Conservation (phyloP, 1,284 basidiomycete species). For the Singerocomus inundabilis region DNA sequence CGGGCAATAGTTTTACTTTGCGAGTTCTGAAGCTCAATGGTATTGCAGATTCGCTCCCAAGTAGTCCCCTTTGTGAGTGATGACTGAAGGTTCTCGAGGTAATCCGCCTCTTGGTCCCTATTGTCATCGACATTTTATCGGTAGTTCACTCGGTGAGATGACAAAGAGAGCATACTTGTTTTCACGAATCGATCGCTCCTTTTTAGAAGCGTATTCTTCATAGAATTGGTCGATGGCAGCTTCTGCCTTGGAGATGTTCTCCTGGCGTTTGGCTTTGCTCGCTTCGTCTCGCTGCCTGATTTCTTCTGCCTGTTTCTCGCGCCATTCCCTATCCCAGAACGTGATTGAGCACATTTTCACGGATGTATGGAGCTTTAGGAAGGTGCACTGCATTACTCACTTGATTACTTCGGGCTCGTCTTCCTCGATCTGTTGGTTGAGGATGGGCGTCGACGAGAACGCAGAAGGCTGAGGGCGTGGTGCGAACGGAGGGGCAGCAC, state of each 20-base stretch:
- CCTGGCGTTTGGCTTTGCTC: slow-evolving; percentile 78
- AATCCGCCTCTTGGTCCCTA: slow-evolving; percentile 88
- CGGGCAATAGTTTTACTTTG: slow-evolving; percentile 95
- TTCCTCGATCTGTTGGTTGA: slow-evolving; percentile 67
- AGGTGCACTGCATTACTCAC: slow-evolving; percentile 23
- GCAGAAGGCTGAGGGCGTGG: slow-evolving; percentile 71
- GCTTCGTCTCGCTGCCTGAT: slow-evolving; percentile 80
- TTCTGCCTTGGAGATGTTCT: slow-evolving; percentile 88
- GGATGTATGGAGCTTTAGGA: not conserved
- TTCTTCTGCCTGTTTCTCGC: slow-evolving; percentile 82
- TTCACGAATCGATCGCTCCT: slow-evolving; percentile 89
- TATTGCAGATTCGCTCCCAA: slow-evolving; percentile 90
- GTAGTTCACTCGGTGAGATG: not conserved
- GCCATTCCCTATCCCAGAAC: slow-evolving; percentile 70
- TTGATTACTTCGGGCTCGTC: slow-evolving; percentile 90
- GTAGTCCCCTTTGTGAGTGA: slow-evolving; percentile 90
- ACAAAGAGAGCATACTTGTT: slow-evolving; percentile 72
- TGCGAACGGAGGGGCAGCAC: slow-evolving; percentile 57
- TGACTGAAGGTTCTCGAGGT: slow-evolving; percentile 70
- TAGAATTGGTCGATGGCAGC: slow-evolving; percentile 95
- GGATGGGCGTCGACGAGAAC: slow-evolving; percentile 68
- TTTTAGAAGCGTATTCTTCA: slow-evolving; percentile 88
- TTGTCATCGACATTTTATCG: slow-evolving; percentile 2
- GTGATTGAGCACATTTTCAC: not conserved
- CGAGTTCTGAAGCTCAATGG: slow-evolving; percentile 91